Evolutionary conservation across 768 basidiomycete genomes (phyloP).

Genomic region (Zangia roseola): DNA sequence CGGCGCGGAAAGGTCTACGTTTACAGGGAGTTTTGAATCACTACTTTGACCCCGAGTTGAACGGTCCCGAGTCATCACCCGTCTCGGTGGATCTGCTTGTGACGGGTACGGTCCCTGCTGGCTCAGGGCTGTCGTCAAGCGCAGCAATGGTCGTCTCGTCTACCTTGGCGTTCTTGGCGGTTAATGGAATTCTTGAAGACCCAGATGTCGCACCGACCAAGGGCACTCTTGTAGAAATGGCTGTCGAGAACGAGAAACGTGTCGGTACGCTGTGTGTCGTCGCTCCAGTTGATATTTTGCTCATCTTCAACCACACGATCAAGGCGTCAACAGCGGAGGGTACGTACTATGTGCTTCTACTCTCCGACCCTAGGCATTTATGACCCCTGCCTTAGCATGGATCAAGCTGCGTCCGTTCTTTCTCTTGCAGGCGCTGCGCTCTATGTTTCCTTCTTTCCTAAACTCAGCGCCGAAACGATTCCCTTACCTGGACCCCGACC

Average conservation of each 20-base stretch:
- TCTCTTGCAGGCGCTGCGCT: conserved; percentile 67
- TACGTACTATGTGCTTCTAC: conserved; percentile 30
- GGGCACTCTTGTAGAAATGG: conserved; percentile 72
- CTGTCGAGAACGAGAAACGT: conserved; percentile 82
- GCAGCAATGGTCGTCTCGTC: conserved; percentile 91
- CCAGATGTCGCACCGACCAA: conserved; percentile 39
- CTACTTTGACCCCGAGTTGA: conserved; percentile 42
- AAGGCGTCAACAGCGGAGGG: conserved; percentile 78
- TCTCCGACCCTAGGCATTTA: no score
- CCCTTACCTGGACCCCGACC: conserved; percentile 49
- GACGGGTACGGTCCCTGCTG: conserved; percentile 81
- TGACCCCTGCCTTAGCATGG: conserved; percentile 56
- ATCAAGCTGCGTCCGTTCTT: conserved; percentile 88
- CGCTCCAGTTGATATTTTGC: not conserved
- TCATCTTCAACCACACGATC: not conserved
- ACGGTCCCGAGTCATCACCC: conserved; percentile 34
- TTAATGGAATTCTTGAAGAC: conserved; percentile 60
- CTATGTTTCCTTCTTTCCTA: conserved; percentile 81
- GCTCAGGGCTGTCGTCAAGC: conserved; percentile 84
- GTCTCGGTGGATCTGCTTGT: conserved; percentile 71
- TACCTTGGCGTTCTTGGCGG: conserved; percentile 75
- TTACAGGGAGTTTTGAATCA: conserved; percentile 64
- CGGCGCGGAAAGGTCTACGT: no score
- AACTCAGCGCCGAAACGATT: conserved; percentile 62
- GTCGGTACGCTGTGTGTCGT: conserved; percentile 48